Base-by-base conservation (phyloP, 1,284 basidiomycete species). In the Austroboletus niveus region DNA sequence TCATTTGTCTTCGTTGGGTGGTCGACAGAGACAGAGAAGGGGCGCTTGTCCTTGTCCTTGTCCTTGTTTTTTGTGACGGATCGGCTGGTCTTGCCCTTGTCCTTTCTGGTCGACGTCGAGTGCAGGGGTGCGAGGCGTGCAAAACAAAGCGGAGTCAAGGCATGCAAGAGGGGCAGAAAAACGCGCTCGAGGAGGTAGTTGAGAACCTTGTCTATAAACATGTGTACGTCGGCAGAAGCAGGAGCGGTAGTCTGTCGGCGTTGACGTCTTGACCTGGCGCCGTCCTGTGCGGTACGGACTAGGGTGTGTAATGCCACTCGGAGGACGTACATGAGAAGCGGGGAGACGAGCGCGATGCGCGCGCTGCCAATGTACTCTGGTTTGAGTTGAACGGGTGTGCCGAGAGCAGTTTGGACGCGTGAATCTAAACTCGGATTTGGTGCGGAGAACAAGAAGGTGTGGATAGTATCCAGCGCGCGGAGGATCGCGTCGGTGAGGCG, bases 261-360 rank as follows among this genome's bases (percentile, higher is more conserved):
- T 15, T 39, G 43, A 14, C 49, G 54, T 51, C 52, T 64, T 7
- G 47, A 35, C 38, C 45, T 60, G 45, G 42, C 35, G 5, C 34
- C 43, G 20, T 59, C 56, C 3, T 55, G 53, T n/a, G n/a, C 41
- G 8, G 43, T 46, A 15, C 31, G 32, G 32, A 63, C 29, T 6
- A 69, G 35, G 12, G 52, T 8, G 15, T 55, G 64, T 14, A 69
- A 30, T 9, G 52, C 54, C 5, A 48, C 53, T 8, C 47, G 56
- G 34, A 69, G 54, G 53, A 57, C 29, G 24, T 61, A 64, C 41
- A 44, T 46, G 30, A 66, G 54, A 29, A 66, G 56, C 10, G 65
- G 65, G 4, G 60, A 64, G 3, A 42, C 43, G 49, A 67, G 38
- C 3, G 57, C 55, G 7, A 66, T 56, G 30, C 62, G 54, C 3